Evolutionary conservation across 2,329 filamentous ascomycete species (phyloP).

Genomic region (Thelonectria blattea): DNA sequence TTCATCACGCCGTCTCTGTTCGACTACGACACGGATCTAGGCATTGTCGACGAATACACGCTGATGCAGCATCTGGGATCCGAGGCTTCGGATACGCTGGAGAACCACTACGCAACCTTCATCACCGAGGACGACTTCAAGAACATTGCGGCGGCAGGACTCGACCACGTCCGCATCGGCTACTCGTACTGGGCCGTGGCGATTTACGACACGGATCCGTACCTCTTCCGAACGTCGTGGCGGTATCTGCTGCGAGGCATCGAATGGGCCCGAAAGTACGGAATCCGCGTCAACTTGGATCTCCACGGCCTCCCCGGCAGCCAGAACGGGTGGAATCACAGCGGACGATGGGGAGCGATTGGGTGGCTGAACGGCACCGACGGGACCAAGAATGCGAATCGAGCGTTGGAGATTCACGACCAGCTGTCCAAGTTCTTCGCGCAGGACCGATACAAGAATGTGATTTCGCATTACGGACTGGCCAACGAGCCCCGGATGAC

Average conservation of each 20-base stretch:
- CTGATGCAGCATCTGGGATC: slow-evolving; percentile 74
- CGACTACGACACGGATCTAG: slow-evolving; percentile 64
- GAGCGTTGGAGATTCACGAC: slow-evolving; percentile 86
- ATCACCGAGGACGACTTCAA: slow-evolving; percentile 83
- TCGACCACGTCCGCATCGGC: slow-evolving; percentile 96
- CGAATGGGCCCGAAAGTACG: slow-evolving; percentile 92
- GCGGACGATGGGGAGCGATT: slow-evolving; percentile 79
- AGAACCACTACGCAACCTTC: slow-evolving; percentile 90
- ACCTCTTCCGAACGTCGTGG: slow-evolving; percentile 87
- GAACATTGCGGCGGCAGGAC: slow-evolving; percentile 83
- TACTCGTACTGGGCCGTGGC: slow-evolving; percentile 95
- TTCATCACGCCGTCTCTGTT: slow-evolving; percentile 97
- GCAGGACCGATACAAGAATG: slow-evolving; percentile 88
- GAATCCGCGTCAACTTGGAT: slow-evolving; percentile 90
- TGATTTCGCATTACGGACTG: slow-evolving; percentile 91
- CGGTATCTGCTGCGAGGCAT: slow-evolving; percentile 91
- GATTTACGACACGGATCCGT: slow-evolving; percentile 85
- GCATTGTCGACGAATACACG: slow-evolving; percentile 88
- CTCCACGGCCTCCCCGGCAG: slow-evolving; percentile 90
- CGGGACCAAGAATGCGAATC: slow-evolving; percentile 76
- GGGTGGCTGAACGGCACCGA: slow-evolving; percentile 92
- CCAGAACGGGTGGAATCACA: slow-evolving; percentile 98
- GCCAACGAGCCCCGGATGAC: slow-evolving; percentile 95
- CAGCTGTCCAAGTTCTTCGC: slow-evolving; percentile 90
- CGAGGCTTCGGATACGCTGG: slow-evolving; percentile 71